Conservation (phyloP, 371 early-diverging fungal genomes). For the Mortierella sp. region DNA sequence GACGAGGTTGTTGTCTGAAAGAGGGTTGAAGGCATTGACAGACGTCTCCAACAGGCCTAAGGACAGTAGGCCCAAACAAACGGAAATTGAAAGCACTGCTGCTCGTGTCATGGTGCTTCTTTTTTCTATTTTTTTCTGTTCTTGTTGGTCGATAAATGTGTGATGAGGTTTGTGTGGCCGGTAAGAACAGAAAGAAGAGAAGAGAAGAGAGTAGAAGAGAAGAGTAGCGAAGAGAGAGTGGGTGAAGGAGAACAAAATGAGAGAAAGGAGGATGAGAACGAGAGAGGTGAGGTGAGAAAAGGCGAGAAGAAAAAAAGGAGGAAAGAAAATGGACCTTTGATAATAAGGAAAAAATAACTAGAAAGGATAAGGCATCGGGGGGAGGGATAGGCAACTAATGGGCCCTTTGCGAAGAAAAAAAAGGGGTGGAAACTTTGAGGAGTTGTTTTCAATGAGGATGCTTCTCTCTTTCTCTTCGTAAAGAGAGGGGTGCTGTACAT, state of each 20-base stretch:
- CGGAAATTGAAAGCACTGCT: conserved; percentile 4
- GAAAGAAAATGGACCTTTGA: not conserved
- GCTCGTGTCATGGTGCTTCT: not conserved
- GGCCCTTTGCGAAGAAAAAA: not conserved
- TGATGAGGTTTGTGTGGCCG: not conserved
- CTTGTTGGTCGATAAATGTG: not conserved
- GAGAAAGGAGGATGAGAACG: not conserved
- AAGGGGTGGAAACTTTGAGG: not conserved
- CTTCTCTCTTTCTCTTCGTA: not conserved
- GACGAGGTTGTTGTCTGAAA: conserved; percentile 63
- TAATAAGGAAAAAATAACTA: not conserved
- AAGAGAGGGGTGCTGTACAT: not conserved
- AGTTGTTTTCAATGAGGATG: not conserved
- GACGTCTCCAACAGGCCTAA: not conserved
- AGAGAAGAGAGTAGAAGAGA: not conserved
- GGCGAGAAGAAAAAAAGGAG: not conserved
- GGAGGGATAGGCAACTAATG: not conserved
- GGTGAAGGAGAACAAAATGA: not conserved
- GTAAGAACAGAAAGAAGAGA: not conserved
- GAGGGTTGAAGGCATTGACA: conserved; percentile 54
- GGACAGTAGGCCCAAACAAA: not conserved
- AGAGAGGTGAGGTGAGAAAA: not conserved
- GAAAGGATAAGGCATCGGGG: not conserved
- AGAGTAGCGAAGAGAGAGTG: not conserved
- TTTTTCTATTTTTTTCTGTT: not conserved